Evolutionary conservation across 495 filamentous ascomycete species (phyloP), one percentile per base, ranked within the genome.

Genomic region (Xylaria scruposa): DNA sequence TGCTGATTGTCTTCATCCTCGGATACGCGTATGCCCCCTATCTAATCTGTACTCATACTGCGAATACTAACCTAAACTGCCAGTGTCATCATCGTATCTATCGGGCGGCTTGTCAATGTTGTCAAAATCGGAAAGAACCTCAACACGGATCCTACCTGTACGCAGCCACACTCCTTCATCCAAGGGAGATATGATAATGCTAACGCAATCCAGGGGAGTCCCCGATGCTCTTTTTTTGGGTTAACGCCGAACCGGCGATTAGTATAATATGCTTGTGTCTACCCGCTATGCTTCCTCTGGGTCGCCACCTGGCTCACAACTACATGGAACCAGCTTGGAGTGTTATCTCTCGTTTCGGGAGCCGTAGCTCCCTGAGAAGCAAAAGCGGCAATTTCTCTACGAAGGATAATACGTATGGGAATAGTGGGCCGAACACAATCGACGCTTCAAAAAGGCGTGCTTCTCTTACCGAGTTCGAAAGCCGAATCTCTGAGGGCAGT

Each of bases 1-100:
- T 79, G n/a, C 76, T 62, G 10, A 71, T 77, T 21, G 77, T 83
- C 9, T 82, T 81, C 56, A 13, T 83, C 7, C 68, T 84, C 1
- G 81, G 81, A 7, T 78, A 76, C 56, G 77, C 79, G 81, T 81
- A 76, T 51, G 80, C 70, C n/a, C 4, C 4, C 19, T 47, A 60
- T 36, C 56, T 3, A 60, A 60, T 13, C 53, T 58, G 31, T 10
- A 60, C 17, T 60, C 56, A 9, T 12, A 26, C 24, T 24, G 5
- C 51, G 19, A 21, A 13, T 21, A 26, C 24, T 56, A 26, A 56
- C n/a, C 19, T 56, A 6, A 1, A 9, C 24, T 56, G 29, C 21
- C 26, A 74, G 72, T 44, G 68, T 71, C 21, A 63, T 74, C 33
- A 31, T 74, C 6, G 44, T 70, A 13, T 74, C 72, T 9, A 54